Evolutionary conservation across 2,329 filamentous ascomycete species (phyloP).

Genomic region (Cladosporium sp.): DNA sequence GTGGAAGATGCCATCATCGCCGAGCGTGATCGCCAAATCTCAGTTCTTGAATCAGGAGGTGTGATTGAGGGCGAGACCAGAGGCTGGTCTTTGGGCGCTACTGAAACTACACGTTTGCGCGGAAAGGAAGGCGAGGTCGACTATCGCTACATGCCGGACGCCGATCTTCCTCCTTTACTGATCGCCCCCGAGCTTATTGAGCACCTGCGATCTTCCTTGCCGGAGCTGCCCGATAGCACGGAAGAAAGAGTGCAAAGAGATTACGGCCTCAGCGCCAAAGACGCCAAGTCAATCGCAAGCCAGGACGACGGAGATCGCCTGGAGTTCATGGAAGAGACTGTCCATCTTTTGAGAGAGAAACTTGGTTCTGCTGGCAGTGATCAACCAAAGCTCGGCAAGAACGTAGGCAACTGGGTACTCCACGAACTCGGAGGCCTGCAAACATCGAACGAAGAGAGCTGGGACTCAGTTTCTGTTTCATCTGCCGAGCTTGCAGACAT

Average conservation of each 20-base stretch:
- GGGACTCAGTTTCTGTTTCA: constrained; percentile 37
- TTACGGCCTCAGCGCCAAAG: constrained; percentile 71
- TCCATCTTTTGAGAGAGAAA: constrained; percentile 41
- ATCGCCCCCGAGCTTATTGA: constrained; percentile 65
- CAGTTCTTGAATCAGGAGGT: constrained; percentile 68
- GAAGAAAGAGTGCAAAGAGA: constrained; percentile 48
- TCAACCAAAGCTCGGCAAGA: constrained; percentile 37
- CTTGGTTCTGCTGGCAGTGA: constrained; percentile 19
- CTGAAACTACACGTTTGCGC: constrained; percentile 71
- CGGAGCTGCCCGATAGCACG: constrained; percentile 61
- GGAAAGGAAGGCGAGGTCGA: constrained; percentile 97
- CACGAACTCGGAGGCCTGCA: constrained; percentile 48
- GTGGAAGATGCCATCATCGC: constrained; percentile 92
- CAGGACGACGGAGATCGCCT: constrained; percentile 73
- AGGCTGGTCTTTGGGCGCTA: constrained; percentile 82
- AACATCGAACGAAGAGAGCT: constrained; percentile 32
- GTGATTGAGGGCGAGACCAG: constrained; percentile 77
- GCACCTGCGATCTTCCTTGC: constrained; percentile 57
- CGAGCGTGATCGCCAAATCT: constrained; percentile 83
- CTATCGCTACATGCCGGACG: constrained; percentile 97
- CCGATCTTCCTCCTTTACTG: constrained; percentile 74
- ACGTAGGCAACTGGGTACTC: constrained; percentile 54
- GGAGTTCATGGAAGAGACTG: constrained; percentile 71
- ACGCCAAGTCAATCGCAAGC: constrained; percentile 71
- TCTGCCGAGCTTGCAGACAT: constrained; percentile 38